Evolutionary conservation across 345 rosid genomes (phyloP).

Genomic region (Eucalyptus cloeziana): DNA sequence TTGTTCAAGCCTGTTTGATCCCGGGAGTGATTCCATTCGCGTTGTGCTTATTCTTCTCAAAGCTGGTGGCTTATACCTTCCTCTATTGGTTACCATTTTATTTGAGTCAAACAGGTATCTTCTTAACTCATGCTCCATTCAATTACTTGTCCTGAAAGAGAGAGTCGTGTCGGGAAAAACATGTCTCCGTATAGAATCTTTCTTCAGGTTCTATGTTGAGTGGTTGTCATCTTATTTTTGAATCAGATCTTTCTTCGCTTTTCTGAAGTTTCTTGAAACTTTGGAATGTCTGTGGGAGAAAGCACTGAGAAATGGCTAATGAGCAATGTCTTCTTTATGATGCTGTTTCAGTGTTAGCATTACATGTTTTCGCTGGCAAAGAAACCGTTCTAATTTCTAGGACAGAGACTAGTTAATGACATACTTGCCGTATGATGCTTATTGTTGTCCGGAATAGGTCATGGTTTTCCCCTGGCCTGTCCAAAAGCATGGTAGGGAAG

Average conservation of each 20-base stretch:
- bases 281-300: not conserved
- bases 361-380: not conserved
- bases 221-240: not conserved
- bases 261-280: not conserved
- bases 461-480: not conserved
- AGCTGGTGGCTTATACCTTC: conserved; percentile 88
- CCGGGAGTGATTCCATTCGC: conserved; percentile 95
- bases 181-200: not conserved
- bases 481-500: not conserved
- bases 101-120: conserved; percentile 74
- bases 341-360: not conserved
- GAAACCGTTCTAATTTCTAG: not conserved
- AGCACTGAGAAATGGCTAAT: not conserved
- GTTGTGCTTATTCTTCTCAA: conserved; percentile 80
- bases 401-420: not conserved
- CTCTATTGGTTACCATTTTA: conserved; percentile 93
- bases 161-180: not conserved
- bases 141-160: not conserved
- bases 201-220: not conserved
- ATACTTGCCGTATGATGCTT: not conserved
- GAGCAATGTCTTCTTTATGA: not conserved
- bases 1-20: conserved; percentile 72
- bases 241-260: not conserved
- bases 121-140: not conserved
- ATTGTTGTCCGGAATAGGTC: not conserved